Percentiles rank a stretch among this genome's conserved stretches.
These are phyloP conservation scores for Aquilaria sinensis DNA, from an alignment of 345 rosid species.

Conservation along the genomic window DNA sequence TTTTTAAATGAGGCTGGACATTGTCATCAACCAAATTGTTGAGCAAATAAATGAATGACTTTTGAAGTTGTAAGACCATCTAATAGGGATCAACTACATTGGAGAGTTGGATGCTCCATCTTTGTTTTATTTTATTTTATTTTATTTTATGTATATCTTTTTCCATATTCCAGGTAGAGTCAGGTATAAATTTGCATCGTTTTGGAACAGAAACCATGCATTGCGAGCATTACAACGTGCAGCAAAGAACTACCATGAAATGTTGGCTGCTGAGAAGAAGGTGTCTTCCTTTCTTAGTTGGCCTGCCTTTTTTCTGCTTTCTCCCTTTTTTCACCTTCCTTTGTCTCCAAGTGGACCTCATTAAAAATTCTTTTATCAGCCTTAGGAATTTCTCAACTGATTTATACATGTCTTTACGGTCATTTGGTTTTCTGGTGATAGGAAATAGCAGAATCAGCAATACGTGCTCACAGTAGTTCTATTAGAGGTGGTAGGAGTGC, in stretches of 20 bases:
- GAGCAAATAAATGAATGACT: too few species aligned
- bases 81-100: too few species aligned
- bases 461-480: constrained; percentile 96
- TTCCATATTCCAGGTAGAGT: constrained; percentile 74
- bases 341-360: neutral
- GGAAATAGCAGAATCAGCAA: constrained; percentile 82
- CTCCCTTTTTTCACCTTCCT: neutral
- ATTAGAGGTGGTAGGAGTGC: constrained; percentile 44
- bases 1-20: too few species aligned
- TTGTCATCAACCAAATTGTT: too few species aligned
- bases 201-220: constrained; percentile 99
- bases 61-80: too few species aligned
- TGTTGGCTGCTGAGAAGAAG: constrained; percentile 92
- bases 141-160: constrained; percentile 18
- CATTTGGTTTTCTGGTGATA: constrained; percentile 24
- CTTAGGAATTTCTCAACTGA: neutral
- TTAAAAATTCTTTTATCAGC: neutral
- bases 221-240: constrained; percentile 76
- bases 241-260: constrained; percentile 54
- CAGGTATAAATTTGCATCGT: constrained; percentile 98
- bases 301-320: neutral
- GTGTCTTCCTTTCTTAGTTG: constrained; percentile 22
- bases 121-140: constrained; percentile 15
- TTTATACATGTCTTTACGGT: constrained; percentile 2
- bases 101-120: constrained; percentile 4